These are phyloP conservation scores for Chalciporus piperatus DNA, from an alignment of 768 basidiomycete genomes.

Conservation along the genomic window DNA sequence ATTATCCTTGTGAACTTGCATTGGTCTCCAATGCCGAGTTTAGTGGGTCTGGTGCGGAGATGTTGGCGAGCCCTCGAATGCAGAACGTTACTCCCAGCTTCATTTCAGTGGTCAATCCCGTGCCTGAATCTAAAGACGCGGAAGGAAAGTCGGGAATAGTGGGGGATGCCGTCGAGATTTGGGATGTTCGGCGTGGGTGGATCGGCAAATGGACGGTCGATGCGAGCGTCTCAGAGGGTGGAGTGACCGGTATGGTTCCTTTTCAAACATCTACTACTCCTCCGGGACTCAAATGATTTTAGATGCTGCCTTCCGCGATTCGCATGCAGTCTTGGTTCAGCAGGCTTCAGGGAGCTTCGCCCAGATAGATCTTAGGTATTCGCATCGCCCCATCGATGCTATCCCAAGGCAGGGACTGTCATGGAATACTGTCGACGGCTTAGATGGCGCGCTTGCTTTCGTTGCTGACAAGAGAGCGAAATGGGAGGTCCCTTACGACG, in stretches of 20 bases:
- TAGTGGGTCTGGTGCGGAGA: slow-evolving; percentile 29
- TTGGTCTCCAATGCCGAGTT: slow-evolving; percentile 66
- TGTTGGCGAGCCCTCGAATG: slow-evolving; percentile 28
- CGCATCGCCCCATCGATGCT: slow-evolving; percentile 61
- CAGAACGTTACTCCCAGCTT: slow-evolving; percentile 24
- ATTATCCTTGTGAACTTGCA: slow-evolving; percentile 72
- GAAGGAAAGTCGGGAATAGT: slow-evolving; percentile 12
- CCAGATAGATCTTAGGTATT: slow-evolving; percentile 70
- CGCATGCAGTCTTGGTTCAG: slow-evolving; percentile 70
- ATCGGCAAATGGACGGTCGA: slow-evolving; percentile 80
- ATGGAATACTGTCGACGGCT: slow-evolving; percentile 49
- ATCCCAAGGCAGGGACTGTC: slow-evolving; percentile 60
- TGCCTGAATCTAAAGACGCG: slow-evolving; percentile 13
- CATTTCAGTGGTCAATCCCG: slow-evolving; percentile 9
- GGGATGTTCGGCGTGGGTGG: slow-evolving; percentile 82
- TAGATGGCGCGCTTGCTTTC: slow-evolving; percentile 61
- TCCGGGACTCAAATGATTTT: neutral
- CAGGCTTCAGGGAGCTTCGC: slow-evolving; percentile 76
- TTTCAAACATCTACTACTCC: neutral
- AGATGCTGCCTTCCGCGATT: slow-evolving; percentile 71
- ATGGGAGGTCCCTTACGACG: slow-evolving; percentile 79
- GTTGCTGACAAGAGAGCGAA: slow-evolving; percentile 49
- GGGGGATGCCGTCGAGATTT: slow-evolving; percentile 74
- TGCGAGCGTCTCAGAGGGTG: slow-evolving; percentile 64
- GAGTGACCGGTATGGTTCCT: slow-evolving; percentile 60